Base-by-base conservation (phyloP, 169 alveolate species). In the Eimeria falciformis region DNA sequence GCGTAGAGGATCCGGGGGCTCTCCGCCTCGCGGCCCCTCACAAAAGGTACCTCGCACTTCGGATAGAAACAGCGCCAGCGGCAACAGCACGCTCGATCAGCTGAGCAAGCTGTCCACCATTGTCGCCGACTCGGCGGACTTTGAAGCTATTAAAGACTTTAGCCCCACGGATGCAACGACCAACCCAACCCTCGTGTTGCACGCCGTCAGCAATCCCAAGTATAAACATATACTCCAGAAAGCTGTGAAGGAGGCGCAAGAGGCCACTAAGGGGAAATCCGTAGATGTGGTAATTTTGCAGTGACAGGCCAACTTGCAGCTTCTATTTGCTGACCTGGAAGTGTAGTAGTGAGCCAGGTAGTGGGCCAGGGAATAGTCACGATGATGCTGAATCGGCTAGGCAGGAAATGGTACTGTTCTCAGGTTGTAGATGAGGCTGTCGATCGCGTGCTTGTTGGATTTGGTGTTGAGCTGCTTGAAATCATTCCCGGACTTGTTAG, bases 111-210 rank as follows among this genome's bases (percentile, higher is more conserved):
- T 89, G 87, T 96, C 98, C 27, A 87, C 93, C 3, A 96, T 97
- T 6, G 97, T 96, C 40, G 97, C 97, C 23, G 98, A 97, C 91
- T 94, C 98, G 1, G 98, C 98, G 11, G 98, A 96, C 82, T 94
- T 95, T 90, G 95, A 94, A 66, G 75, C 82, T 18, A 95, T 97
- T 50, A 62, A 93, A 65, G 45, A 96, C 79, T 96, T 68, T 95
- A 55, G 90, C 18, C 97, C 98, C n/a, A 84, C 95, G 33, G 98
- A 97, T 86, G 97, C 98, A 14, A 97, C 98, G 21, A 97, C 98
- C 18, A 97, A 97, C 71, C 98, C 98, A 7, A 91, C 97, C 45
- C 95, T 97, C 62, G 92, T 97, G 37, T 93, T 96, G n/a, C 83
- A 94, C 66, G 97, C 97, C 4, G 94, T 96, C n/a, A 23, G 29